Percentiles rank a stretch among this genome's conserved stretches.
Evolutionary conservation across 768 basidiomycete genomes (phyloP).

Genomic region (Suillus ampliporus): DNA sequence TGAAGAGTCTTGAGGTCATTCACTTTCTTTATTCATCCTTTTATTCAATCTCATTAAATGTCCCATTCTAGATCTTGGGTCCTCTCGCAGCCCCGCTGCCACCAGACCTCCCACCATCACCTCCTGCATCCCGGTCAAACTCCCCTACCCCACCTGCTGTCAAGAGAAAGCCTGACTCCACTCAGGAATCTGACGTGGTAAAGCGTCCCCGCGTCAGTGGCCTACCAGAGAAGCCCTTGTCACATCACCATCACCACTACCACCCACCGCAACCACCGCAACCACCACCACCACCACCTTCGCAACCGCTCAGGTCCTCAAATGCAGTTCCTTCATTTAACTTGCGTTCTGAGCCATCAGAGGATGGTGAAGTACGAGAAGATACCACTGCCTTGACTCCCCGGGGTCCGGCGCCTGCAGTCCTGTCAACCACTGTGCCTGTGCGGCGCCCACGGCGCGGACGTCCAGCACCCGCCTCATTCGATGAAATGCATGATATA

Average conservation of each 20-base stretch:
- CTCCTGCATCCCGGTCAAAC: conserved; percentile 49
- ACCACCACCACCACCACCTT: conserved; percentile 29
- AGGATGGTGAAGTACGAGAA: conserved; percentile 54
- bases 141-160: conserved; percentile 42
- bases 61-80: conserved; percentile 44
- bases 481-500: conserved; percentile 67
- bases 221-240: conserved; percentile 31
- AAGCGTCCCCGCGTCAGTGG: conserved; percentile 39
- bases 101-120: conserved; percentile 50
- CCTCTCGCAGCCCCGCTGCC: conserved; percentile 47
- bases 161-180: conserved; percentile 46
- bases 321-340: conserved; percentile 28
- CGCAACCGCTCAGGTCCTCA: conserved; percentile 25
- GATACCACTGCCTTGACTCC: conserved; percentile 34
- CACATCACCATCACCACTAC: conserved; percentile 31
- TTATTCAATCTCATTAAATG: conserved; percentile 4
- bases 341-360: conserved; percentile 47
- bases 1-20: conserved; percentile 47
- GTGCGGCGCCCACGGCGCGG: conserved; percentile 73
- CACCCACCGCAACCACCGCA: conserved; percentile 33
- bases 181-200: conserved; percentile 30
- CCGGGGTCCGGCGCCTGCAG: conserved; percentile 35
- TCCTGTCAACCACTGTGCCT: conserved; percentile 50
- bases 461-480: conserved; percentile 51
- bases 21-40: conserved; percentile 1